Evolutionary conservation across 129 eudicot genomes (phyloP).

Genomic region (Arctium minus): DNA sequence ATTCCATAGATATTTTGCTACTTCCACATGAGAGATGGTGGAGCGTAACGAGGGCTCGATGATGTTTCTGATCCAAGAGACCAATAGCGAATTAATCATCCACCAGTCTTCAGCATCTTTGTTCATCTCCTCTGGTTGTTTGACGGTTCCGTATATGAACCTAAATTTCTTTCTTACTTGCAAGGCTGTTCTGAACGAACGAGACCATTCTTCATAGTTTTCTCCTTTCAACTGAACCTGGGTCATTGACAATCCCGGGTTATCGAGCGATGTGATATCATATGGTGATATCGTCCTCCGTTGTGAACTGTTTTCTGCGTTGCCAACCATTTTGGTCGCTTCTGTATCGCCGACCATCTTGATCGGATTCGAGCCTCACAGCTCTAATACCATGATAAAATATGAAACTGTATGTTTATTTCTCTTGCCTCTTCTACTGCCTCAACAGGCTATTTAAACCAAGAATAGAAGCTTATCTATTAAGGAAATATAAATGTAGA

Average conservation of each 20-base stretch:
- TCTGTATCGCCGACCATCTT: too few species aligned
- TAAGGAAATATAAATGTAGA: too few species aligned
- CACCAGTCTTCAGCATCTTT: background rate
- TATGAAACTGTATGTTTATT: too few species aligned
- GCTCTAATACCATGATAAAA: too few species aligned
- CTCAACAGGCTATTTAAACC: too few species aligned
- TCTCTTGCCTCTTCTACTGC: too few species aligned
- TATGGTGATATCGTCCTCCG: background rate
- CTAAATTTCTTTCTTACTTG: background rate
- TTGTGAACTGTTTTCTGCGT: background rate
- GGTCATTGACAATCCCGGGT: background rate
- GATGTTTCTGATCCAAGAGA: background rate
- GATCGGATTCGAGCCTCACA: too few species aligned
- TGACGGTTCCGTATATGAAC: background rate
- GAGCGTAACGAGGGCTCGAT: background rate
- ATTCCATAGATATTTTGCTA: background rate
- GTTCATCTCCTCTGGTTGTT: background rate
- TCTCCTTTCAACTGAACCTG: background rate
- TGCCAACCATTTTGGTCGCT: too few species aligned
- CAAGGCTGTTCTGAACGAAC: background rate
- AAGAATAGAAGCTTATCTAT: too few species aligned
- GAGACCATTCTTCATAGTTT: background rate
- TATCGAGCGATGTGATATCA: background rate
- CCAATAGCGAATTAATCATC: background rate
- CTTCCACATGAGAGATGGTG: constrained; percentile 6